Evolutionary conservation across 1,284 basidiomycete genomes (phyloP).

Genomic region (Tylopilus sp.): DNA sequence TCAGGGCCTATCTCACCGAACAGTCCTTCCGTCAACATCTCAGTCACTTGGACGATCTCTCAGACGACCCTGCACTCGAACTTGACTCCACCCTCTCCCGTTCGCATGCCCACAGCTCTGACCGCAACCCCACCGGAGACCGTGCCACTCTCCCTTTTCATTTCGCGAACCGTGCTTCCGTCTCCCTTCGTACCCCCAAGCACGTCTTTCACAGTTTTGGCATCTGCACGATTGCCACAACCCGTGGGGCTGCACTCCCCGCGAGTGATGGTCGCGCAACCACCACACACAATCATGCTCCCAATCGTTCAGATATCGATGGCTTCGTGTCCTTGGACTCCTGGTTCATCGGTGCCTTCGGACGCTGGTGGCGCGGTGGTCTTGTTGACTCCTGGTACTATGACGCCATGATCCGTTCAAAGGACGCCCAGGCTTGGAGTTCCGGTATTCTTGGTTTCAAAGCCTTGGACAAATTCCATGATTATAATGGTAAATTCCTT

Average conservation of each 20-base stretch:
- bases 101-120: constrained; percentile 32
- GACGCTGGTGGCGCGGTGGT: constrained; percentile 82
- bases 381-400: constrained; percentile 68
- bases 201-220: constrained; percentile 83
- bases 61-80: constrained; percentile 44
- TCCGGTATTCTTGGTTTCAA: constrained; percentile 71
- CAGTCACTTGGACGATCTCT: constrained; percentile 74
- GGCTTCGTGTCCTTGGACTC: constrained; percentile 60
- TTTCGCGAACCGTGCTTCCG: constrained; percentile 87
- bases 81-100: constrained; percentile 35
- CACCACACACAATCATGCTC: constrained; percentile 21
- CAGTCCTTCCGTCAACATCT: constrained; percentile 93
- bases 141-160: constrained; percentile 58
- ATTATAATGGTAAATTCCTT: constrained; percentile 52
- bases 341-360: constrained; percentile 87
- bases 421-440: constrained; percentile 69
- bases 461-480: constrained; percentile 59
- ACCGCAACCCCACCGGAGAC: constrained; percentile 20
- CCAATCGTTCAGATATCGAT: constrained; percentile 36
- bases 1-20: constrained; percentile 91
- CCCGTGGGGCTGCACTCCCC: constrained; percentile 30
- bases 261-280: constrained; percentile 14
- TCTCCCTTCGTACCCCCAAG: constrained; percentile 91
- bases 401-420: constrained; percentile 57
- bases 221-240: constrained; percentile 76